These are phyloP conservation scores for Harringtonia aguacate DNA, from an alignment of 2,329 filamentous ascomycete species.

Conservation along the genomic window DNA sequence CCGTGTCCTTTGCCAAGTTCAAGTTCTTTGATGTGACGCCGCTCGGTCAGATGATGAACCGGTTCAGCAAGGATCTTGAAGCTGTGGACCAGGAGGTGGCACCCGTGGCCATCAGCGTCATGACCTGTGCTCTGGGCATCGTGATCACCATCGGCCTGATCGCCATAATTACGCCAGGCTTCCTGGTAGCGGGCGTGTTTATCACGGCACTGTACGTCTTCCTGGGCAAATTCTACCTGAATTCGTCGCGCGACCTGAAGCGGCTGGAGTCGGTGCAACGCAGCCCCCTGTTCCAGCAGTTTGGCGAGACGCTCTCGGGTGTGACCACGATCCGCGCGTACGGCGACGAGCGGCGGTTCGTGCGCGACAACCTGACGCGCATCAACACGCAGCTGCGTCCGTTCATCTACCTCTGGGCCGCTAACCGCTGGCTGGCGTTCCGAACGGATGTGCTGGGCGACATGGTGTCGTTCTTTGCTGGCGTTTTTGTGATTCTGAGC, in stretches of 20 bases:
- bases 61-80: slow-evolving; percentile 96
- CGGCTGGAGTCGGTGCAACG: slow-evolving; percentile 87
- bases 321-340: slow-evolving; percentile 97
- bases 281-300: slow-evolving; percentile 94
- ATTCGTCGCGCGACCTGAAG: slow-evolving; percentile 90
- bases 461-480: slow-evolving; percentile 85
- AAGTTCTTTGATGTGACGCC: slow-evolving; percentile 97
- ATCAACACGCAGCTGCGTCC: slow-evolving; percentile 89
- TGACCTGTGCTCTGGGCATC: slow-evolving; percentile 54
- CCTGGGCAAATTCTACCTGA: slow-evolving; percentile 80
- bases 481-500: slow-evolving; percentile 78
- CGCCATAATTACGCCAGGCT: slow-evolving; percentile 77
- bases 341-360: slow-evolving; percentile 85
- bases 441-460: slow-evolving; percentile 85
- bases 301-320: slow-evolving; percentile 87
- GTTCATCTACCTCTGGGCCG: slow-evolving; percentile 93
- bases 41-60: slow-evolving; percentile 92
- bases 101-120: slow-evolving; percentile 70
- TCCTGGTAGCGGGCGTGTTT: slow-evolving; percentile 76
- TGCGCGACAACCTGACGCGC: slow-evolving; percentile 76
- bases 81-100: slow-evolving; percentile 93
- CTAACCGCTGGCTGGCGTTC: slow-evolving; percentile 93
- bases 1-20: slow-evolving; percentile 83
- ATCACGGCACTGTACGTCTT: slow-evolving; percentile 76
- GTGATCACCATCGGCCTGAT: slow-evolving; percentile 83